phyloP scores from a whole-genome alignment of 139 green algal genomes.

The Chlorella sorokiniana region DNA sequence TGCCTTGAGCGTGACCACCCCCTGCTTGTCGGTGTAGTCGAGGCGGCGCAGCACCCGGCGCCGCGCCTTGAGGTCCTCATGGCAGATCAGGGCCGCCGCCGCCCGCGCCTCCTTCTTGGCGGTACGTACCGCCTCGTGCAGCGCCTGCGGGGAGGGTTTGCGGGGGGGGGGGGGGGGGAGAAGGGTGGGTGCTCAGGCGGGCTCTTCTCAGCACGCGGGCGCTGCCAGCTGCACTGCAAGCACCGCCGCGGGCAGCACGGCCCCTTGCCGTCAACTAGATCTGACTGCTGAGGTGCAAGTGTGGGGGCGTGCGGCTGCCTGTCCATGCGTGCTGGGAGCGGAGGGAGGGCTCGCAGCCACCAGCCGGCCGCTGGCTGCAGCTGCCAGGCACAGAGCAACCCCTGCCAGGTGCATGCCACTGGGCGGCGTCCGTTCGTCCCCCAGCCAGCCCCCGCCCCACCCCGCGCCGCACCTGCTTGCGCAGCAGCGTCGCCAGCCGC shows the following conservation, averaged over 20 bases:
- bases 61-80: constrained; percentile 69
- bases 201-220: too few relatives aligned
- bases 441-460: neutral
- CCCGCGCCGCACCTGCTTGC: constrained; percentile 40
- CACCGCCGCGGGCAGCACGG: too few relatives aligned
- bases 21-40: constrained; percentile 58
- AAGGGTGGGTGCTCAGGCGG: neutral
- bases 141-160: neutral
- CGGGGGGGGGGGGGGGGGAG: neutral
- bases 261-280: too few relatives aligned
- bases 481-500: constrained; percentile 48
- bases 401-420: too few relatives aligned
- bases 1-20: constrained; percentile 71
- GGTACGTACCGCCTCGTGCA: constrained; percentile 48
- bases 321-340: too few relatives aligned
- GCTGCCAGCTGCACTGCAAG: too few relatives aligned
- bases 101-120: constrained; percentile 56
- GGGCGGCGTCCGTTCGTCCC: too few relatives aligned
- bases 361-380: too few relatives aligned
- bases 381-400: too few relatives aligned
- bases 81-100: constrained; percentile 67
- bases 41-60: constrained; percentile 66
- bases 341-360: too few relatives aligned
- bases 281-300: too few relatives aligned
- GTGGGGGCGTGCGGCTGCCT: too few relatives aligned